phyloP scores from a whole-genome alignment of 148 eudicot species.

The Amaranthus cruentus region DNA sequence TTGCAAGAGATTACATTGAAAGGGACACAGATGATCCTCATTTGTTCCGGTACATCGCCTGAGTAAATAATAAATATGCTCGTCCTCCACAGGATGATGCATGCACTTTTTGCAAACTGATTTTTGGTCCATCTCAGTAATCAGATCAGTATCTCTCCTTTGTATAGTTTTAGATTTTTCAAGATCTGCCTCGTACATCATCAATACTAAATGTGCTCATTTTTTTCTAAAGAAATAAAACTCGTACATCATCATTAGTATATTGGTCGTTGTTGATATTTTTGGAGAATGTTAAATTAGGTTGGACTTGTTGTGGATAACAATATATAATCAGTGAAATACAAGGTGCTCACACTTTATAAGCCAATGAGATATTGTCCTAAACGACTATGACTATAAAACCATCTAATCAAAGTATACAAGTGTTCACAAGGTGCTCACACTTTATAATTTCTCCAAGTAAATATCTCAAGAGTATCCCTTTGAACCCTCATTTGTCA shows the following conservation, averaged over 20 bases:
- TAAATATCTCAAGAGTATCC: too few species aligned
- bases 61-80: conserved; percentile 8
- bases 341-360: too few species aligned
- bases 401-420: too few species aligned
- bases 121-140: neutral
- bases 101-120: conserved; percentile 4
- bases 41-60: conserved; percentile 33
- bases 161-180: conserved; percentile 16
- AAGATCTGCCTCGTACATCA: conserved; percentile 1
- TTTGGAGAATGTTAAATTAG: too few species aligned
- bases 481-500: too few species aligned
- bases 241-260: neutral
- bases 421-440: too few species aligned
- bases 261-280: too few species aligned
- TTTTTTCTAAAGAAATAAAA: neutral
- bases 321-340: too few species aligned
- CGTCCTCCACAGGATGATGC: neutral
- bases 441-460: too few species aligned
- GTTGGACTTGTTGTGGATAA: too few species aligned
- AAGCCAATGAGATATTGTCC: too few species aligned
- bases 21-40: conserved; percentile 38
- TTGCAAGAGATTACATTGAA: conserved; percentile 39
- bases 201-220: neutral
- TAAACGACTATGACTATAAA: too few species aligned
- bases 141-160: neutral